Base-by-base conservation (phyloP, 805 yeast species). In the Komagataella ulmi region DNA sequence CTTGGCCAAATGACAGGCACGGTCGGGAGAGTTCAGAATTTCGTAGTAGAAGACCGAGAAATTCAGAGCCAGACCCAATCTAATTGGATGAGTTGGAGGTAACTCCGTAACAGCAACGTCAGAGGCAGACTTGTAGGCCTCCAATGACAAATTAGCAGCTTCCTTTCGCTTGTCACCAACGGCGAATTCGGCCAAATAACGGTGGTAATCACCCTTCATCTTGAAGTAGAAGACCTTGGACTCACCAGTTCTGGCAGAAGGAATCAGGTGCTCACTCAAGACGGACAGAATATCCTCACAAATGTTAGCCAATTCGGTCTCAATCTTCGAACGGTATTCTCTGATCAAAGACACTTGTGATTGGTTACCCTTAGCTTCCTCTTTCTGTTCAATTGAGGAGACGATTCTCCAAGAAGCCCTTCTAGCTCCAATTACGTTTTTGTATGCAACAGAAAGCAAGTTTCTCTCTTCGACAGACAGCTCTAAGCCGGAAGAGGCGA, bases 381-480 rank as follows among this genome's bases (percentile, higher is more conserved):
- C 98, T 75, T 89, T 90, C 74, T 91, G 97, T 73, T 91, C 99
- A 64, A 91, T 91, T 49, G 97, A 88, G 44, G 97, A 89, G 51
- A 93, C 97, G 66, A 93, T 89, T 81, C 99, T 86, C 98, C 98
- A 93, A 48, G 97, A 88, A 54, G 99, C 98, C 76, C 99, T 90
- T 66, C 98, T 89, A 54, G 98, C 96, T 67, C 99, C 99, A 71
- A 91, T 91, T 53, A 91, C 98, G 67, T 91, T 91, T 75, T 91
- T 91, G 79, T 91, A 91, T 56, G 99, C 99, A 62, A 93, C 98
- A 40, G 97, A 88, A 63, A 91, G 80, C 61, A 91, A 78, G 74
- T 93, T 93, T 73, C 99, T 90, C 76, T 93, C 99, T 75, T 93
- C 99, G 59, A 93, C 96, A 50, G 95, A 85, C 61, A 93, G 76